Percentiles rank a stretch among this genome's conserved stretches.
These are phyloP conservation scores for Penicillium subrubescens DNA, from an alignment of 495 filamentous ascomycete genomes.

Conservation along the genomic window DNA sequence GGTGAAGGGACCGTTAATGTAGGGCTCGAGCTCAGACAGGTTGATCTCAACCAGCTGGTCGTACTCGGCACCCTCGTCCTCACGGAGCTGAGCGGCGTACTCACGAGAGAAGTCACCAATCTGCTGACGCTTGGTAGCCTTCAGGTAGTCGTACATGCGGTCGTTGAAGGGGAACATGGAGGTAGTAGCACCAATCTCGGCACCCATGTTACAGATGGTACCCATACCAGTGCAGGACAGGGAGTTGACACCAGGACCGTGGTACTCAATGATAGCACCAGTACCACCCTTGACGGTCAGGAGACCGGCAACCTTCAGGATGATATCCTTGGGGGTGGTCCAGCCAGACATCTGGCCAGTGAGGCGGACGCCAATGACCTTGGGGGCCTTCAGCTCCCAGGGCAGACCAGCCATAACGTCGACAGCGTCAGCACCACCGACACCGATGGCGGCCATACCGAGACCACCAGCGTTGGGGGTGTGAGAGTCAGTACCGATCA, in stretches of 20 bases:
- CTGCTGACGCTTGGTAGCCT: constrained; percentile 84
- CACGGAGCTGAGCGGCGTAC: constrained; percentile 84
- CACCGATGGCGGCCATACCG: constrained; percentile 94
- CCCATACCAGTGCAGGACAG: constrained; percentile 70
- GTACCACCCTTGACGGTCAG: constrained; percentile 98
- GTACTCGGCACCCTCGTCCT: constrained; percentile 94
- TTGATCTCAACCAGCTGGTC: constrained; percentile 97
- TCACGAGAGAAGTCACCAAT: constrained; percentile 87
- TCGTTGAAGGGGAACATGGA: constrained; percentile 99
- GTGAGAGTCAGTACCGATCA: constrained; percentile 99
- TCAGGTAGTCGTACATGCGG: constrained; percentile 93
- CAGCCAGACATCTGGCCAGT: constrained; percentile 90
- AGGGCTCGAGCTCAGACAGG: constrained; percentile 90
- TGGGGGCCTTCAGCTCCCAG: constrained; percentile 98
- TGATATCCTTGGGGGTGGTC: constrained; percentile 96
- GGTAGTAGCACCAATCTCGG: constrained; percentile 95
- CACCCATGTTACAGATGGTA: constrained; percentile 80
- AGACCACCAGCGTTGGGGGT: constrained; percentile 98
- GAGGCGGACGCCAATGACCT: constrained; percentile 93
- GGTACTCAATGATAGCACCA: constrained; percentile 95
- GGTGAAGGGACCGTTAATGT: constrained; percentile 99
- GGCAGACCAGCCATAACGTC: constrained; percentile 98
- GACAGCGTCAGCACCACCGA: constrained; percentile 97
- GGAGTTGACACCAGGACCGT: constrained; percentile 78
- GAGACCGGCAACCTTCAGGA: constrained; percentile 96